These are phyloP conservation scores for Orbilia blumenaviensis DNA, from an alignment of 2,329 filamentous ascomycete species.

Conservation along the genomic window DNA sequence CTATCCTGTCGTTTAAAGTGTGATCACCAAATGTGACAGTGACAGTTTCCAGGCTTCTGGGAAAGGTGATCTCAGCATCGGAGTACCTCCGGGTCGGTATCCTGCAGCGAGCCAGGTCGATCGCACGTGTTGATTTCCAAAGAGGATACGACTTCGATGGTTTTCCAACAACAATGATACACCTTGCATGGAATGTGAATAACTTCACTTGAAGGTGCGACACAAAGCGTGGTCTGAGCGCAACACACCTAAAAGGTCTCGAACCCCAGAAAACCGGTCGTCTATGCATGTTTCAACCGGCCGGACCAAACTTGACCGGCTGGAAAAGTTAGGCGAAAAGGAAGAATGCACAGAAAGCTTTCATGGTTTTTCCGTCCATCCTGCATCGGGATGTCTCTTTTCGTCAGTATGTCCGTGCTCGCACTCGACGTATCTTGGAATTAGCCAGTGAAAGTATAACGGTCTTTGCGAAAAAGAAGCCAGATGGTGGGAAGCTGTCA, in stretches of 20 bases:
- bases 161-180: neutral
- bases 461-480: neutral
- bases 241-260: constrained; percentile 12
- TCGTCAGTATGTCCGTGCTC: constrained; percentile 12
- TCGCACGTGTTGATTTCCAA: constrained; percentile 13
- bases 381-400: constrained; percentile 7
- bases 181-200: constrained; percentile 13
- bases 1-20: constrained; percentile 13
- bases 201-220: constrained; percentile 1
- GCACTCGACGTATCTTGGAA: neutral
- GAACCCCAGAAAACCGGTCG: constrained; percentile 17
- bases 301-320: constrained; percentile 12
- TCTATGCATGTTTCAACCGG: constrained; percentile 50
- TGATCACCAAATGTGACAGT: constrained; percentile 20
- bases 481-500: neutral
- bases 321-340: constrained; percentile 29
- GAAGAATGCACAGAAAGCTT: constrained; percentile 15
- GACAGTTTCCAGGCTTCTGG: constrained; percentile 5
- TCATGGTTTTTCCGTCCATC: constrained; percentile 33
- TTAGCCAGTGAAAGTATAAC: constrained; percentile 2
- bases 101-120: neutral
- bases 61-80: neutral
- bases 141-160: neutral
- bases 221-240: constrained; percentile 25
- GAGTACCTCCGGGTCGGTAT: constrained; percentile 15